Evolutionary conservation across 164 flowering plant genomes (phyloP).

Genomic region (Annona cherimola): DNA sequence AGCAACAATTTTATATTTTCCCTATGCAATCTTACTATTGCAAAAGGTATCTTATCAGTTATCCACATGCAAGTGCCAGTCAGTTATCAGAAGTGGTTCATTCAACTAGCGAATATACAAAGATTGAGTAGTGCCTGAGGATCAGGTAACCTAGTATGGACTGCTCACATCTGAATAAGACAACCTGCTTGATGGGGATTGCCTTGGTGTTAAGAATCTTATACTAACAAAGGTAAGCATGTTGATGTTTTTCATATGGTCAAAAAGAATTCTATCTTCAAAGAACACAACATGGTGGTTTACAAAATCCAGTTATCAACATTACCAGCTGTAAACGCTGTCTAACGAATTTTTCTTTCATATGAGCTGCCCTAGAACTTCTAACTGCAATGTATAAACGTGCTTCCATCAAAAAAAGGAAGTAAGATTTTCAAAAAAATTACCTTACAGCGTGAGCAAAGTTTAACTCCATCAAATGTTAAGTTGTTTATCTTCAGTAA

Average conservation of each 20-base stretch:
- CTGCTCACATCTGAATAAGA: no score
- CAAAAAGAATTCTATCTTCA: not conserved
- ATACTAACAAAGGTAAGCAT: not conserved
- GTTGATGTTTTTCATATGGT: not conserved
- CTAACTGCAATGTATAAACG: not conserved
- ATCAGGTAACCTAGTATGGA: no score
- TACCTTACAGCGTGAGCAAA: slow-evolving; percentile 92
- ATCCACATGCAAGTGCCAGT: no score
- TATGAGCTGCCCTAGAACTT: not conserved
- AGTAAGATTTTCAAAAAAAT: not conserved
- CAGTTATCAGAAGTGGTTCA: no score
- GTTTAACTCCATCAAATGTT: slow-evolving; percentile 67
- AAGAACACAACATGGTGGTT: not conserved
- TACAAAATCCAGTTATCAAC: not conserved
- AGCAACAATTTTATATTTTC: no score
- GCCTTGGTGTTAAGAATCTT: no score
- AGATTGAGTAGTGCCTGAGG: no score
- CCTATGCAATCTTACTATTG: no score
- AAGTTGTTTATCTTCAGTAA: slow-evolving; percentile 53
- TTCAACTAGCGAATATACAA: no score
- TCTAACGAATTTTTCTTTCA: not conserved
- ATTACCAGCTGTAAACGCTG: not conserved
- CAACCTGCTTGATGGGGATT: no score
- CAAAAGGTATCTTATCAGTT: no score
- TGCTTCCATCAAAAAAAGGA: not conserved